A percentile compares a stretch with the other conserved stretches of the same genome.
These are phyloP conservation scores for Stenogyne calaminthoides DNA, from an alignment of 305 asterid species.

Conservation along the genomic window DNA sequence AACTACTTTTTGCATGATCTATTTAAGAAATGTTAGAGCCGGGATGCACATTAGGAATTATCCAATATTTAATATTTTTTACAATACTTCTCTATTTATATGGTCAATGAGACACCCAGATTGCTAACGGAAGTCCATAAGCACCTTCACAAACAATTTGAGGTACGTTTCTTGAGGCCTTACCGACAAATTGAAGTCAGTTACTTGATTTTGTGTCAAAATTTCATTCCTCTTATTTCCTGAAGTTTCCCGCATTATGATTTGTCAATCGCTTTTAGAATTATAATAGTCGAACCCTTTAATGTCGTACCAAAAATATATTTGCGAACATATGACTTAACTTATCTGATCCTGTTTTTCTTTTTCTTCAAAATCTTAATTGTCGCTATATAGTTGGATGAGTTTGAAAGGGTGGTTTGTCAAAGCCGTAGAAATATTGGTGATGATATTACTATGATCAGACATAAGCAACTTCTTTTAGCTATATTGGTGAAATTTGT, in stretches of 20 bases:
- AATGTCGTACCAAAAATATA: not conserved
- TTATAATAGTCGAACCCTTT: not conserved
- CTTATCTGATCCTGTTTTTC: slow-evolving; percentile 21
- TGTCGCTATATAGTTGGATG: slow-evolving; percentile 64
- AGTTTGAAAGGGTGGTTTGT: slow-evolving; percentile 80
- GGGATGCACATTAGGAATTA: no score
- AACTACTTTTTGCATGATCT: no score
- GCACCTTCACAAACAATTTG: no score
- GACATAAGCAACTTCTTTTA: slow-evolving; percentile 76
- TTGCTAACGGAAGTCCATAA: no score
- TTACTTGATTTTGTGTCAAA: slow-evolving; percentile 3
- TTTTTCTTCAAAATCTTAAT: not conserved
- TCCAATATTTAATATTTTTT: no score
- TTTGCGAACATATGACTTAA: not conserved
- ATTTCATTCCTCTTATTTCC: not conserved
- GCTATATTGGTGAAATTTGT: slow-evolving; percentile 29
- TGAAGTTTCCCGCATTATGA: not conserved
- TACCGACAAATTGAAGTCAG: no score
- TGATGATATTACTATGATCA: slow-evolving; percentile 57
- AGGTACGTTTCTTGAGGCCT: no score
- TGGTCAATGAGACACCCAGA: no score
- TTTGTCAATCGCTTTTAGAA: not conserved
- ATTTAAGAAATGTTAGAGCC: no score
- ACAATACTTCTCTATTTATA: no score
- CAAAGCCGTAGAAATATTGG: slow-evolving; percentile 62